Conservation (phyloP, 352 stramenopile genomes). For the Hyaloperonospora brassicae region DNA sequence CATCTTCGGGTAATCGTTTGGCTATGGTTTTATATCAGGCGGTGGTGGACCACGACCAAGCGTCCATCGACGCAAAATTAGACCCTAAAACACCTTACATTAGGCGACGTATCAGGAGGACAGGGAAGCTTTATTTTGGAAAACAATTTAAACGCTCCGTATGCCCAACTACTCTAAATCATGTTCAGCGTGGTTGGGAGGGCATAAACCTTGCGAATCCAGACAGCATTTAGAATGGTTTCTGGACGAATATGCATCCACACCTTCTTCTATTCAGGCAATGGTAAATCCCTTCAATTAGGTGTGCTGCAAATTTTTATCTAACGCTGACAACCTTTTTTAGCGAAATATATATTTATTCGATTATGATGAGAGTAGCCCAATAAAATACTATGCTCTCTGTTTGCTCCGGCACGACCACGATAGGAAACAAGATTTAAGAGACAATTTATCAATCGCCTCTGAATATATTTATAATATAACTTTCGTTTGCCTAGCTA, state of each 20-base stretch:
- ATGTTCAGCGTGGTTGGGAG: not conserved
- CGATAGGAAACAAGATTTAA: too few relatives aligned
- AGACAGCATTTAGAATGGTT: not conserved
- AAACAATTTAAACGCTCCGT: not conserved
- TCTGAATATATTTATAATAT: too few relatives aligned
- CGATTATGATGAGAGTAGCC: too few relatives aligned
- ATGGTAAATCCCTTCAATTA: too few relatives aligned
- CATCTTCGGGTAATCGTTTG: not conserved
- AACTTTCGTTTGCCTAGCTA: too few relatives aligned
- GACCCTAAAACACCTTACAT: not conserved
- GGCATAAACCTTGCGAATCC: not conserved
- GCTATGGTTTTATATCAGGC: not conserved
- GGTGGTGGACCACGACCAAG: not conserved
- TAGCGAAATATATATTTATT: too few relatives aligned
- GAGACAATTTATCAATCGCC: too few relatives aligned
- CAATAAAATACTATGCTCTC: too few relatives aligned
- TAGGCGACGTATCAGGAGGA: not conserved
- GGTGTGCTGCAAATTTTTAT: too few relatives aligned
- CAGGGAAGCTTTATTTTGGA: not conserved
- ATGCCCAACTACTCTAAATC: not conserved
- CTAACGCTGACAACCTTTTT: too few relatives aligned
- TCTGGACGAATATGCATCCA: slow-evolving; percentile 7
- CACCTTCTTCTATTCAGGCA: too few relatives aligned
- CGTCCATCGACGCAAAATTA: not conserved
- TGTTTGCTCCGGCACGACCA: too few relatives aligned